Base-by-base conservation (phyloP, 495 filamentous ascomycete genomes). In the Aspergillus heteromorphus region DNA sequence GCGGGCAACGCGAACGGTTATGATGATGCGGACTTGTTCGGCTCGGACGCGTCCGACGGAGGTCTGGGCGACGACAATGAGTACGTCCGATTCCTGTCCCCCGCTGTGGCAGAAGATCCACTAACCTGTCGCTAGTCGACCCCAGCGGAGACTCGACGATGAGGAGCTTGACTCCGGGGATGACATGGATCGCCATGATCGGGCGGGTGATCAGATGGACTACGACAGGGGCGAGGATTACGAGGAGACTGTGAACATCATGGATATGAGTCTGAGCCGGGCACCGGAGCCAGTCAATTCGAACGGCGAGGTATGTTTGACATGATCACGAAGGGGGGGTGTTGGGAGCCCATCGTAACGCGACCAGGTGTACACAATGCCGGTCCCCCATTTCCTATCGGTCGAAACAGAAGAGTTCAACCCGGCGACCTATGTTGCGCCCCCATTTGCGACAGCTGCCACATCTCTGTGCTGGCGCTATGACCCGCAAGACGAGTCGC, bases 121-220 rank as follows among this genome's bases (percentile, higher is more conserved):
- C 53, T 56, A 54, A 57, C 40, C 19, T 38, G 36, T 30, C 25
- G 58, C 70, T 54, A 86, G 81, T 62, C 68, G 62, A 49, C 64
- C 60, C n/a, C 62, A 70, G 55, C 83, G 82, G 49, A 76, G 75
- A 51, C 71, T 89, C 14, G 80, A 86, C 53, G 89, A 95, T 63
- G 79, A 83, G 42, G 89, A 91, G 21, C 72, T 95, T 1, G 88
- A 86, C 54, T 96, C 91, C 9, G 91, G 86, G n/a, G 85, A 87
- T 57, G 88, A 91, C 59, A 75, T 81, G 54, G 80, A 72, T 45
- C 73, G 82, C 38, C 64, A 67, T 54, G 83, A 86, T 63, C 76
- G 80, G 9, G 56, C 60, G 14, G 66, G 60, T 45, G 71, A 76
- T 43, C 69, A 60, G 40, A 74, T 76, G 56, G 78, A 82, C n/a